Percentiles rank a stretch among this genome's conserved stretches.
These are phyloP conservation scores for Syncephalis fuscata DNA, from an alignment of 371 early-diverging fungal species.

Conservation along the genomic window DNA sequence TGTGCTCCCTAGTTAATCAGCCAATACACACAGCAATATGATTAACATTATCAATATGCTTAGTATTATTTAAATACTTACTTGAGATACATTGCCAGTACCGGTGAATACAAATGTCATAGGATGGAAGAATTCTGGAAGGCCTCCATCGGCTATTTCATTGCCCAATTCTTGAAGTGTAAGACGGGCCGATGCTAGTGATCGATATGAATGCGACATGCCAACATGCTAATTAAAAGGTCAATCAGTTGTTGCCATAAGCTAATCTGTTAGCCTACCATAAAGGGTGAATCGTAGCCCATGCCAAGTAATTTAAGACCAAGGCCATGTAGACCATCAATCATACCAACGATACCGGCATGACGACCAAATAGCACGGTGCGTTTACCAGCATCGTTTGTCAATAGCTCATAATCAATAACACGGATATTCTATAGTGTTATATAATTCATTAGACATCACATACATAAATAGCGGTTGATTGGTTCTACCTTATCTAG, in stretches of 20 bases:
- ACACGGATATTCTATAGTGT: slow-evolving; percentile 58
- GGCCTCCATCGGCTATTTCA: slow-evolving; percentile 65
- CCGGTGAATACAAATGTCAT: slow-evolving; percentile 86
- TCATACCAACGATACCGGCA: slow-evolving; percentile 95
- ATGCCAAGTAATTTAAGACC: slow-evolving; percentile 79
- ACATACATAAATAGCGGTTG: neutral
- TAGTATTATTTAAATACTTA: slow-evolving; percentile 7
- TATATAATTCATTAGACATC: neutral
- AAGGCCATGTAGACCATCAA: slow-evolving; percentile 83
- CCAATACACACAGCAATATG: neutral
- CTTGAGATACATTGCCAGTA: slow-evolving; percentile 85
- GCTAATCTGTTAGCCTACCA: too few species aligned
- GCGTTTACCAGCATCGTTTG: slow-evolving; percentile 53
- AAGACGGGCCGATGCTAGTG: slow-evolving; percentile 55
- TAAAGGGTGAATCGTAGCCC: slow-evolving; percentile 87
- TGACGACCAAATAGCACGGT: slow-evolving; percentile 84
- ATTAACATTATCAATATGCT: slow-evolving; percentile 1
- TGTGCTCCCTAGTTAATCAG: slow-evolving; percentile 50
- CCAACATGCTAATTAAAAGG: slow-evolving; percentile 32
- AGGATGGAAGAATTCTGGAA: slow-evolving; percentile 79
- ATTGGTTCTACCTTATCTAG: slow-evolving; percentile 58
- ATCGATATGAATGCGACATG: slow-evolving; percentile 76
- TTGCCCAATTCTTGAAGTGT: slow-evolving; percentile 63
- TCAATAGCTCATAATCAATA: slow-evolving; percentile 92
- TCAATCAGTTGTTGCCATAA: neutral